Conservation (phyloP, 352 stramenopile species). For the Globisporangium mamillatum region DNA sequence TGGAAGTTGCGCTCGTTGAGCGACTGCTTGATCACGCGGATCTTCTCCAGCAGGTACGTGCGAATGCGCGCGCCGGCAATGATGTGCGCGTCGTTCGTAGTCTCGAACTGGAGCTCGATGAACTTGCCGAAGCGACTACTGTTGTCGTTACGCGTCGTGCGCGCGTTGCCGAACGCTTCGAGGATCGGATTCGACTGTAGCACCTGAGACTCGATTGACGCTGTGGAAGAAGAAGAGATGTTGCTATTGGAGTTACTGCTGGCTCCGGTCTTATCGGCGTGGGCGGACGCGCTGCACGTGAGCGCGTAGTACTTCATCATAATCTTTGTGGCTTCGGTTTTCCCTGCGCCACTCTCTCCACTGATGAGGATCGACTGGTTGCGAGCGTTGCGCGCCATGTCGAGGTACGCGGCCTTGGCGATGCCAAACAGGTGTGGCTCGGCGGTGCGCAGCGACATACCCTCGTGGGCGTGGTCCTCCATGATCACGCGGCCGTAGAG, state of each 20-base stretch:
- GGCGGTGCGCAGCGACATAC: slow-evolving; percentile 12
- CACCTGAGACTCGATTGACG: slow-evolving; percentile 81
- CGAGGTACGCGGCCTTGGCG: slow-evolving; percentile 63
- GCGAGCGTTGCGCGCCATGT: slow-evolving; percentile 60
- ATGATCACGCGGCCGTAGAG: slow-evolving; percentile 63
- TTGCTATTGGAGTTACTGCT: background rate
- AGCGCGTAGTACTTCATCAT: slow-evolving; percentile 88
- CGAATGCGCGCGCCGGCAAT: slow-evolving; percentile 79
- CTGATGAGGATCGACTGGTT: slow-evolving; percentile 87
- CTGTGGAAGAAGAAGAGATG: slow-evolving; percentile 3
- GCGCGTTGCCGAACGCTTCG: slow-evolving; percentile 88
- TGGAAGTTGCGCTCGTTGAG: slow-evolving; percentile 83
- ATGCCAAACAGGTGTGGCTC: slow-evolving; percentile 78
- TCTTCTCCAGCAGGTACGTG: slow-evolving; percentile 95
- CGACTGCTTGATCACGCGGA: slow-evolving; percentile 82
- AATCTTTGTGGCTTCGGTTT: slow-evolving; percentile 90
- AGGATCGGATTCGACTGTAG: slow-evolving; percentile 90
- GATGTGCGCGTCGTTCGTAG: slow-evolving; percentile 21
- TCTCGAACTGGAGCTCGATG: slow-evolving; percentile 81
- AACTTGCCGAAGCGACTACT: slow-evolving; percentile 90
- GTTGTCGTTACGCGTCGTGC: slow-evolving; percentile 88
- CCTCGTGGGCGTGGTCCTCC: slow-evolving; percentile 39
- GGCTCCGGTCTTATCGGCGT: background rate
- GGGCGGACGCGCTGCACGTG: slow-evolving; percentile 46
- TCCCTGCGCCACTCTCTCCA: slow-evolving; percentile 81